These are phyloP conservation scores for Kernera saxatilis DNA, from an alignment of 345 rosid species.

Conservation along the genomic window DNA sequence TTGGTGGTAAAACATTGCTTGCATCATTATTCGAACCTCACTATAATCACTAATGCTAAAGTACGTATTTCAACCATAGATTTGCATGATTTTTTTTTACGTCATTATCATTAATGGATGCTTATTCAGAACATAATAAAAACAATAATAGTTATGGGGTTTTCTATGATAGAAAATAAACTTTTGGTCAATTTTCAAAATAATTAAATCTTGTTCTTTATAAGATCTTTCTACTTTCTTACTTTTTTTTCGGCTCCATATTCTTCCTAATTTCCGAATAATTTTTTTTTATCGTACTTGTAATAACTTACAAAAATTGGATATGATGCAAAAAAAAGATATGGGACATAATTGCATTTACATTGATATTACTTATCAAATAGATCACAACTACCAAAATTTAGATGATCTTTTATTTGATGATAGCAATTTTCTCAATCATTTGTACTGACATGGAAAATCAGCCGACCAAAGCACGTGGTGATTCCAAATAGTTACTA, in stretches of 20 bases:
- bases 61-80: neutral
- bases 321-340: neutral
- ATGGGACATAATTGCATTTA: neutral
- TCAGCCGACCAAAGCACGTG: conserved; percentile 14
- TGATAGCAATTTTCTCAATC: neutral
- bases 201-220: neutral
- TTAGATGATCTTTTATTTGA: neutral
- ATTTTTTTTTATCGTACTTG: neutral
- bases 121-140: neutral
- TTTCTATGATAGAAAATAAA: neutral
- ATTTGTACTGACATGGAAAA: neutral
- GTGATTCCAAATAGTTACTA: neutral
- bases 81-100: neutral
- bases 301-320: neutral
- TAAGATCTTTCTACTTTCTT: neutral
- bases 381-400: neutral
- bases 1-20: neutral
- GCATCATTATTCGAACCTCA: neutral
- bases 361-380: neutral
- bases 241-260: neutral
- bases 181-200: neutral
- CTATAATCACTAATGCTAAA: neutral
- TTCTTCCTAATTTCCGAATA: neutral
- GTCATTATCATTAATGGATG: neutral
- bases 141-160: neutral